These are phyloP conservation scores for Dactylonectria macrodidyma DNA, from an alignment of 2,329 filamentous ascomycete species.

Conservation along the genomic window DNA sequence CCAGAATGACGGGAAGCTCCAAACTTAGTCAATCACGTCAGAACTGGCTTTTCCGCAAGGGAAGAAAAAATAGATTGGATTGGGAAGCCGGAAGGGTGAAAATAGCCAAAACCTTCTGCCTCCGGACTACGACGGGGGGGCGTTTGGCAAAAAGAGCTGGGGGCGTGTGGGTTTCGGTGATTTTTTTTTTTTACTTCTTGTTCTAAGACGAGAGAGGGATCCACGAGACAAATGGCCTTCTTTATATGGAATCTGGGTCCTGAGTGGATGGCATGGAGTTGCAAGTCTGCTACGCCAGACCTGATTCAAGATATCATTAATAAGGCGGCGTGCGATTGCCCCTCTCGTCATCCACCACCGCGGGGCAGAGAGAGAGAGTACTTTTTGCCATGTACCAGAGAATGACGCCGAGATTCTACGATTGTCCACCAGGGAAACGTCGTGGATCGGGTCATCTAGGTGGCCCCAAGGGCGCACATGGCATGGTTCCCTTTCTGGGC, in stretches of 20 bases:
- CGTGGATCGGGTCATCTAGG: not conserved
- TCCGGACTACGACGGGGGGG: constrained; percentile 5
- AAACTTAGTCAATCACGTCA: constrained; percentile 37
- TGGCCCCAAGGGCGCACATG: not conserved
- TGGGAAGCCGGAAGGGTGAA: not conserved
- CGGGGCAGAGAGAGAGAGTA: constrained; percentile 1
- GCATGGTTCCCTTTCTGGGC: not conserved
- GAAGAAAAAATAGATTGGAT: not conserved
- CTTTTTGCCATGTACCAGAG: too few relatives aligned
- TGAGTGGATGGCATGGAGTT: constrained; percentile 8
- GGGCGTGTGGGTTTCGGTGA: constrained; percentile 7
- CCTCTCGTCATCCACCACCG: not conserved
- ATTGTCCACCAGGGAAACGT: not conserved
- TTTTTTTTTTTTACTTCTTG: not conserved
- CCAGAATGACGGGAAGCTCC: constrained; percentile 1
- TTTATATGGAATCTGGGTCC: constrained; percentile 23
- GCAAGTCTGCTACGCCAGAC: not conserved
- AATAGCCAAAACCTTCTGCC: constrained; percentile 10
- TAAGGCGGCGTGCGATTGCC: constrained; percentile 7
- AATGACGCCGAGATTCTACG: not conserved
- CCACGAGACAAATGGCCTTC: constrained; percentile 3
- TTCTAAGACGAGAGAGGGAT: not conserved
- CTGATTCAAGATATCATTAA: constrained; percentile 5
- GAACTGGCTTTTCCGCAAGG: constrained; percentile 25
- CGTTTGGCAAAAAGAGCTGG: constrained; percentile 15